Conservation (phyloP, 352 stramenopile genomes). For the Globisporangium nagaii region DNA sequence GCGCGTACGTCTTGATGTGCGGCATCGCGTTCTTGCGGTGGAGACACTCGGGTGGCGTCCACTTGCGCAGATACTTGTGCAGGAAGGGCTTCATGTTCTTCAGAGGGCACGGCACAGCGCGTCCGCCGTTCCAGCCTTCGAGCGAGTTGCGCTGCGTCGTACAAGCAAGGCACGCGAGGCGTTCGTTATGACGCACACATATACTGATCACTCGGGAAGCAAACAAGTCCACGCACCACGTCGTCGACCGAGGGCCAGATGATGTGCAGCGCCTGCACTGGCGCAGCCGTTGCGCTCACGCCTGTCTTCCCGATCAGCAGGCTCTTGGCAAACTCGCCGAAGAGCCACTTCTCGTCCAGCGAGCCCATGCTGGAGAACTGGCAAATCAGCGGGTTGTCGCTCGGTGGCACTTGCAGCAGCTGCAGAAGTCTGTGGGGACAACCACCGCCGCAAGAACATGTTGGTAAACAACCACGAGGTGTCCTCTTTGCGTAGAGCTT, state of each 20-base stretch:
- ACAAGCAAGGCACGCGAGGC: too few relatives aligned
- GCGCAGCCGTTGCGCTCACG: slow-evolving; percentile 21
- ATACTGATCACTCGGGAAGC: too few relatives aligned
- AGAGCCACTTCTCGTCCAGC: slow-evolving; percentile 80
- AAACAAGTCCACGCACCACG: slow-evolving; percentile 34
- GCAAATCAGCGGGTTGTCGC: slow-evolving; percentile 65
- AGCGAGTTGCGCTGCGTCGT: slow-evolving; percentile 57
- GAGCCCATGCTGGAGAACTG: slow-evolving; percentile 84
- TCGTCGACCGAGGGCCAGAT: slow-evolving; percentile 80
- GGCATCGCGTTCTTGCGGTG: slow-evolving; percentile 77
- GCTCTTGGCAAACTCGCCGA: slow-evolving; percentile 62
- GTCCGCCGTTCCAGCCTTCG: slow-evolving; percentile 71
- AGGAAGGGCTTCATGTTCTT: slow-evolving; percentile 88
- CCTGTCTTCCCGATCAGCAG: slow-evolving; percentile 45
- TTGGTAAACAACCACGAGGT: too few relatives aligned
- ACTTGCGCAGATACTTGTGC: slow-evolving; percentile 81
- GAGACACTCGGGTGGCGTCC: slow-evolving; percentile 44
- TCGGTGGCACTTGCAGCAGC: slow-evolving; percentile 33
- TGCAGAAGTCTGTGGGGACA: slow-evolving; percentile 37
- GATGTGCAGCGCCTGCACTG: slow-evolving; percentile 59
- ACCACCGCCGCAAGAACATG: too few relatives aligned
- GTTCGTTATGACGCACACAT: too few relatives aligned
- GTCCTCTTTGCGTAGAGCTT: too few relatives aligned
- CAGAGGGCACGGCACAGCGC: slow-evolving; percentile 62
- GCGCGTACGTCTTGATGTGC: slow-evolving; percentile 79